Conservation (phyloP, 192 early-diverging fungal genomes). For the Chytriomyces confervae region DNA sequence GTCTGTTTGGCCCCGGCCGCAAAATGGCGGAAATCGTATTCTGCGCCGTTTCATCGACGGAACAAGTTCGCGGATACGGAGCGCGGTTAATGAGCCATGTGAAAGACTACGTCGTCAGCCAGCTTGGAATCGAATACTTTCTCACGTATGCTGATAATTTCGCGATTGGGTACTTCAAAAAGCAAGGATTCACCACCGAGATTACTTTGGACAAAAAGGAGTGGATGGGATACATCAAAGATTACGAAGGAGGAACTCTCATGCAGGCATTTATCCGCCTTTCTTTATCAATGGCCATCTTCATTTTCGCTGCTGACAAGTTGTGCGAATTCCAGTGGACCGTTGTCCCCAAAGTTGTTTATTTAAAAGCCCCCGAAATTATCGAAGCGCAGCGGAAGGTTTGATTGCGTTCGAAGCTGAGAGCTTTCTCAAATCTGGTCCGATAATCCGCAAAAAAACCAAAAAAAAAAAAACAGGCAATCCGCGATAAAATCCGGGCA, state of each 20-base stretch:
- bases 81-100: conserved; percentile 92
- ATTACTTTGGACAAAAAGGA: conserved; percentile 89
- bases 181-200: conserved; percentile 98
- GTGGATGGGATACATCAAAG: conserved; percentile 99
- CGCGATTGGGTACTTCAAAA: conserved; percentile 98
- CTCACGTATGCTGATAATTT: conserved; percentile 99
- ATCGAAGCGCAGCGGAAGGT: conserved; percentile 71
- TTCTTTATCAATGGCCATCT: background rate
- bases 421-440: conserved; percentile 22
- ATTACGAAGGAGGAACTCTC: conserved; percentile 97
- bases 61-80: conserved; percentile 98
- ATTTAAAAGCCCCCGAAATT: conserved; percentile 74
- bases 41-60: conserved; percentile 87
- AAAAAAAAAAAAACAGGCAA: conserved; percentile 54
- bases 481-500: conserved; percentile 84
- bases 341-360: conserved; percentile 88
- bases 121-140: conserved; percentile 81
- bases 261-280: conserved; percentile 71
- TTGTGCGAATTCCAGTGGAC: conserved; percentile 67
- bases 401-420: conserved; percentile 4
- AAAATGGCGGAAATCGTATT: conserved; percentile 99
- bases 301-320: background rate
- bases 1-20: conserved; percentile 79
- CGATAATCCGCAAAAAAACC: background rate
- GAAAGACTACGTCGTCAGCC: conserved; percentile 87